Evolutionary conservation across 352 stramenopile genomes (phyloP).

Genomic region (Globisporangium barbulae): DNA sequence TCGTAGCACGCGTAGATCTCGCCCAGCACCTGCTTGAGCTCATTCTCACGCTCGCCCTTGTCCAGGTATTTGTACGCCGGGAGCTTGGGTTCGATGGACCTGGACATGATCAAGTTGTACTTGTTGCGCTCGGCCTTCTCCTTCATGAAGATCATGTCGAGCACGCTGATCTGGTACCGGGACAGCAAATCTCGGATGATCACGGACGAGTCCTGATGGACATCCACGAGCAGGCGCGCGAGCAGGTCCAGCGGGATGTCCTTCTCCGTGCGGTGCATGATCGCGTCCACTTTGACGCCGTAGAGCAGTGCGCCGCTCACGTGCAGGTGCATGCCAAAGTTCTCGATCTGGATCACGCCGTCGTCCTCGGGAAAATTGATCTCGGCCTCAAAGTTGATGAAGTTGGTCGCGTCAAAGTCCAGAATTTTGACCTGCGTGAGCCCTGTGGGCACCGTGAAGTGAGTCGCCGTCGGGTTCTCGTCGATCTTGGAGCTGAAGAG

Average conservation of each 20-base stretch:
- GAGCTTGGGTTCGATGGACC: slow-evolving; percentile 94
- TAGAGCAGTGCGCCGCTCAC: slow-evolving; percentile 77
- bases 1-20: slow-evolving; percentile 96
- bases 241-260: slow-evolving; percentile 96
- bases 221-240: slow-evolving; percentile 93
- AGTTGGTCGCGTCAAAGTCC: slow-evolving; percentile 96
- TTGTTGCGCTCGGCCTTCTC: slow-evolving; percentile 94
- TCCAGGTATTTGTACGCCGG: slow-evolving; percentile 97
- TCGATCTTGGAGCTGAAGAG: slow-evolving; percentile 96
- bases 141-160: slow-evolving; percentile 96
- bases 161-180: slow-evolving; percentile 93
- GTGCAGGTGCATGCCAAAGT: slow-evolving; percentile 91
- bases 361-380: slow-evolving; percentile 95
- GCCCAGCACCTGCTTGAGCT: slow-evolving; percentile 95
- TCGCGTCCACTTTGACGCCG: slow-evolving; percentile 92
- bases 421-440: slow-evolving; percentile 97
- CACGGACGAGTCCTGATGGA: slow-evolving; percentile 94
- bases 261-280: slow-evolving; percentile 95
- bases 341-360: slow-evolving; percentile 95
- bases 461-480: slow-evolving; percentile 74
- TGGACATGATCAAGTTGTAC: slow-evolving; percentile 97
- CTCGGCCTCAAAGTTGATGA: slow-evolving; percentile 98
- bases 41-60: slow-evolving; percentile 96
- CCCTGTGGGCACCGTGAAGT: slow-evolving; percentile 87
- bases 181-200: slow-evolving; percentile 96